Evolutionary conservation across 257 asterid genomes (phyloP).

Genomic region (Petunia axillaris): DNA sequence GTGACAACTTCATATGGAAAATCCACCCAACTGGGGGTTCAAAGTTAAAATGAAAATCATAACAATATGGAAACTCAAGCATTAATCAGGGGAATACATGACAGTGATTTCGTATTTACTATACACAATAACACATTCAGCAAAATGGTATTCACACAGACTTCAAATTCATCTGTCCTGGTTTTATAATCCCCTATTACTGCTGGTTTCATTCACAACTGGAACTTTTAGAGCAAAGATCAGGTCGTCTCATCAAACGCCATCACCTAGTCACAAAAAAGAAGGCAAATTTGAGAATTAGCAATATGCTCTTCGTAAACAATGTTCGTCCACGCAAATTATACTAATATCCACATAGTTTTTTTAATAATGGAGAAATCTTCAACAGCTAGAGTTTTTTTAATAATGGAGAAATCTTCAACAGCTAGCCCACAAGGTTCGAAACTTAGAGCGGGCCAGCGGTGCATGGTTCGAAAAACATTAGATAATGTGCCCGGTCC

Average conservation of each 20-base stretch:
- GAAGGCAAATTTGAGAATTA: background rate
- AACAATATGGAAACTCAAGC: constrained; percentile 23
- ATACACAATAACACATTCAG: constrained; percentile 2
- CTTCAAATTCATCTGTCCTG: constrained; percentile 18
- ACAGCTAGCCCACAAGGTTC: no score
- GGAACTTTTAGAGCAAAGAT: background rate
- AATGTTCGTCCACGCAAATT: background rate
- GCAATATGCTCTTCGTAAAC: background rate
- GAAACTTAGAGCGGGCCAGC: no score
- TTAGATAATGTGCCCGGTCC: no score
- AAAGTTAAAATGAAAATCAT: background rate
- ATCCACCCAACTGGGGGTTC: constrained; percentile 8
- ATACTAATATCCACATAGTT: background rate
- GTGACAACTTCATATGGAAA: background rate
- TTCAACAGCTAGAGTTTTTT: no score
- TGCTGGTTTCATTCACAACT: constrained; percentile 19
- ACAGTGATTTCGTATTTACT: constrained; percentile 20
- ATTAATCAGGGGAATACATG: background rate
- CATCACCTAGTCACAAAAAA: constrained; percentile 21
- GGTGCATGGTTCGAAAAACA: no score
- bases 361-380: no score
- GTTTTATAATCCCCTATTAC: background rate
- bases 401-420: no score
- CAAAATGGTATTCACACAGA: constrained; percentile 19
- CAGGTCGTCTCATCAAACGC: constrained; percentile 29